These are phyloP conservation scores for Coniochaeta prunicola DNA, from an alignment of 2,329 filamentous ascomycete genomes.

Conservation along the genomic window DNA sequence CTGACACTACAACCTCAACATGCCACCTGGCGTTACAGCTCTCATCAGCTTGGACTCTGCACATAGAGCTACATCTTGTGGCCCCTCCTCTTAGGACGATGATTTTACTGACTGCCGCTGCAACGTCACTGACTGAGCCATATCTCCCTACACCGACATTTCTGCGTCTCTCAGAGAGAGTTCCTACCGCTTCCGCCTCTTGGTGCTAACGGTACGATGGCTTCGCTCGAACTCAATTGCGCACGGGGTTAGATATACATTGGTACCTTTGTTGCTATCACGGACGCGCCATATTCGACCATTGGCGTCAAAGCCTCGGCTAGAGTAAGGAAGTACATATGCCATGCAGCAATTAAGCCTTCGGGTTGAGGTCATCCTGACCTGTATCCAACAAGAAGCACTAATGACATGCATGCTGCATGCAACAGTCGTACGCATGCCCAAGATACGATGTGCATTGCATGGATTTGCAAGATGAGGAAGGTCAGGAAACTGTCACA, in stretches of 20 bases:
- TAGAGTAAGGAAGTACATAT: not conserved
- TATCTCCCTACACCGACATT: not conserved
- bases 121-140: not conserved
- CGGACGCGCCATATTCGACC: not conserved
- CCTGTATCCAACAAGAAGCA: not conserved
- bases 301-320: not conserved
- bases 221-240: not conserved
- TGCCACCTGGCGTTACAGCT: not conserved
- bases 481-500: not conserved
- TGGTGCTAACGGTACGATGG: not conserved
- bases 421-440: not conserved
- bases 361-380: not conserved
- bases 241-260: not conserved
- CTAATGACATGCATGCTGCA: conserved; percentile 1
- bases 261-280: not conserved
- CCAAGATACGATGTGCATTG: not conserved
- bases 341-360: not conserved
- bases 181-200: not conserved
- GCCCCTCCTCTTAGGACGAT: not conserved
- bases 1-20: too few relatives aligned
- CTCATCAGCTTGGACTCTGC: not conserved
- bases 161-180: not conserved
- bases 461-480: not conserved
- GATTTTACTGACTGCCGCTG: not conserved
- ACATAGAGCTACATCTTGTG: too few relatives aligned